Conservation (phyloP, 768 basidiomycete species). For the Lactifluus pinguis region DNA sequence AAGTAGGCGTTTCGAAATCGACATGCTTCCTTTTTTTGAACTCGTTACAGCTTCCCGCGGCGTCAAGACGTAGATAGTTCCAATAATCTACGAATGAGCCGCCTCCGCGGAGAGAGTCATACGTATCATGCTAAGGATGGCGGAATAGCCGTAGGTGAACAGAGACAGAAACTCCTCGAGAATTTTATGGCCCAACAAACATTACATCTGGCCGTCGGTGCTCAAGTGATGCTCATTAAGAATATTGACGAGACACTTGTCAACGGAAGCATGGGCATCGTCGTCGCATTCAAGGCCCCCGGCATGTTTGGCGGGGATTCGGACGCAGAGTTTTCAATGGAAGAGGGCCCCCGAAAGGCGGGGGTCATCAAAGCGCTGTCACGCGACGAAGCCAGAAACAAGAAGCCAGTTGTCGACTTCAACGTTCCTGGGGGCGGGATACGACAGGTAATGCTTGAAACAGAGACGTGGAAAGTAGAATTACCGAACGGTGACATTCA, state of each 20-base stretch:
- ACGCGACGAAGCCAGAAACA: slow-evolving; percentile 11
- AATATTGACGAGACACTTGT: slow-evolving; percentile 86
- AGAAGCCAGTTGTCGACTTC: slow-evolving; percentile 76
- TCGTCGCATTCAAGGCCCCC: slow-evolving; percentile 64
- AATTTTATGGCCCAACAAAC: slow-evolving; percentile 83
- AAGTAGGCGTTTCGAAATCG: slow-evolving; percentile 23
- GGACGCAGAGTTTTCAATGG: background rate
- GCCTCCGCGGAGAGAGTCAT: slow-evolving; percentile 44
- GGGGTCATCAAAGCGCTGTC: slow-evolving; percentile 2
- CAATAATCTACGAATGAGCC: slow-evolving; percentile 59
- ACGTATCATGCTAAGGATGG: slow-evolving; percentile 54
- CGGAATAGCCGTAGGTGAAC: slow-evolving; percentile 43
- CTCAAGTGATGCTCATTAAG: slow-evolving; percentile 95
- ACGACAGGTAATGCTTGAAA: slow-evolving; percentile 48
- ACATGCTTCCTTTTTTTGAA: background rate
- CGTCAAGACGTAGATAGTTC: slow-evolving; percentile 87
- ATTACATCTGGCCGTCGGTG: slow-evolving; percentile 65
- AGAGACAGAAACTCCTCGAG: slow-evolving; percentile 67
- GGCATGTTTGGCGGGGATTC: slow-evolving; percentile 21
- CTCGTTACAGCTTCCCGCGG: slow-evolving; percentile 63
- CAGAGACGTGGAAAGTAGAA: slow-evolving; percentile 82
- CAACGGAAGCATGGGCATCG: slow-evolving; percentile 88
- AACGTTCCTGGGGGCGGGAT: slow-evolving; percentile 45
- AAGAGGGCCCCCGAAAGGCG: background rate
- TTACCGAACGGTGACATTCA: slow-evolving; percentile 81